Evolutionary conservation across 495 filamentous ascomycete genomes (phyloP), one percentile per base, ranked within the genome.

Genomic region (Aspergillus sclerotiicarbonarius): DNA sequence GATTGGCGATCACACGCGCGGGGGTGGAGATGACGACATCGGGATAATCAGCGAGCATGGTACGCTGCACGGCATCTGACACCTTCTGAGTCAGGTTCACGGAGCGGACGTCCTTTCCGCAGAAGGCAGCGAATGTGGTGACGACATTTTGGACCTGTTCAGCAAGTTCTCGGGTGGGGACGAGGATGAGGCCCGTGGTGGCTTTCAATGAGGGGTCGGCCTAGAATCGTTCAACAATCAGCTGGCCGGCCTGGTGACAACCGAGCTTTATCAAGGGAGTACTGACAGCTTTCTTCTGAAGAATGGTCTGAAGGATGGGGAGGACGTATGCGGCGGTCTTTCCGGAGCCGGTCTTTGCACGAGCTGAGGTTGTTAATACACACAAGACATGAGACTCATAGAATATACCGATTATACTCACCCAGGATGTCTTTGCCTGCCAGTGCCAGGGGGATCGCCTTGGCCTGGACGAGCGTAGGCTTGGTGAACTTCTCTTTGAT

Each of bases 261-360:
- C 13, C 3, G 4, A 35, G 31, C 9, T 12, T 20, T 18, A 20
- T 8, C 57, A 44, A 6, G 12, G n/a, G 21, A 25, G 10, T 33
- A 67, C 82, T 53, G 69, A 89, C 88, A 63, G 78, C 67, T 76
- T 96, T 96, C 52, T 81, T 82, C 63, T 84, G 86, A 10, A 98
- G 79, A 52, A 96, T 90, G 20, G 80, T 77, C 61, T 96, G 87
- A 39, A 98, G 73, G 39, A 96, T 81, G 1, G 94, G 94, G 25
- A 98, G 81, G n/a, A 96, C 78, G 72, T 98, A 98, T 51, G 94
- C 94, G n/a, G 90, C 89, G 6, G 94, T 98, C 76, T 98, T 98
- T 47, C 94, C 93, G 18, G 91, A 94, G 29, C 92, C 92, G 18
- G 92, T 97, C 72, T 91, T 94, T 43, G 93, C 88, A 62, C 90